Conservation (phyloP, 768 basidiomycete genomes). For the Artomyces pyxidatus region DNA sequence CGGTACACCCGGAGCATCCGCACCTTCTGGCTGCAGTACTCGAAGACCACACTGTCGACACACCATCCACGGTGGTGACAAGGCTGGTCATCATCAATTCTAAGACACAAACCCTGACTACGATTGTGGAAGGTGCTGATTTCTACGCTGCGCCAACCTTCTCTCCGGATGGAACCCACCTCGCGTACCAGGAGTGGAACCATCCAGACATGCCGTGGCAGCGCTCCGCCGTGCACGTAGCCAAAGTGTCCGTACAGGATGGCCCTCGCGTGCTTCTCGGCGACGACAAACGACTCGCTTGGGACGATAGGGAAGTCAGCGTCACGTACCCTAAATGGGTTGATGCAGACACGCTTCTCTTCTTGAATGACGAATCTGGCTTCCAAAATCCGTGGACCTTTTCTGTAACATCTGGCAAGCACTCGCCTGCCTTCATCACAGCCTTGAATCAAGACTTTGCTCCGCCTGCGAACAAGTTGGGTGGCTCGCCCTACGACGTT, state of each 20-base stretch:
- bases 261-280: background rate
- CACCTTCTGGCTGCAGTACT: constrained; percentile 52
- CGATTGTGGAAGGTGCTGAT: constrained; percentile 51
- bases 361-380: constrained; percentile 5
- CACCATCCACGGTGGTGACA: constrained; percentile 45
- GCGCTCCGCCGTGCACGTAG: constrained; percentile 47
- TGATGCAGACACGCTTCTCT: constrained; percentile 2
- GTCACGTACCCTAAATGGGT: constrained; percentile 4
- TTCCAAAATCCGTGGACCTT: constrained; percentile 6
- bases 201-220: constrained; percentile 74
- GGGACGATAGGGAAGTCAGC: constrained; percentile 3
- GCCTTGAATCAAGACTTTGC: constrained; percentile 4
- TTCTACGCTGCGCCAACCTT: constrained; percentile 62
- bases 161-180: constrained; percentile 46
- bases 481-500: background rate
- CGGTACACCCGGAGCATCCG: constrained; percentile 43
- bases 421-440: background rate
- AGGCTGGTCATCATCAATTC: constrained; percentile 51
- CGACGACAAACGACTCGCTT: background rate
- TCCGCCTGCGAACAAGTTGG: background rate
- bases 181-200: constrained; percentile 62
- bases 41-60: constrained; percentile 61
- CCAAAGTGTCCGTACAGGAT: constrained; percentile 29
- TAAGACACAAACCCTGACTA: constrained; percentile 31
- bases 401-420: background rate